Percentiles rank a stretch among this genome's conserved stretches.
Evolutionary conservation across 108 stramenopile genomes (phyloP).

Genomic region (Nitzschia inconspicua): DNA sequence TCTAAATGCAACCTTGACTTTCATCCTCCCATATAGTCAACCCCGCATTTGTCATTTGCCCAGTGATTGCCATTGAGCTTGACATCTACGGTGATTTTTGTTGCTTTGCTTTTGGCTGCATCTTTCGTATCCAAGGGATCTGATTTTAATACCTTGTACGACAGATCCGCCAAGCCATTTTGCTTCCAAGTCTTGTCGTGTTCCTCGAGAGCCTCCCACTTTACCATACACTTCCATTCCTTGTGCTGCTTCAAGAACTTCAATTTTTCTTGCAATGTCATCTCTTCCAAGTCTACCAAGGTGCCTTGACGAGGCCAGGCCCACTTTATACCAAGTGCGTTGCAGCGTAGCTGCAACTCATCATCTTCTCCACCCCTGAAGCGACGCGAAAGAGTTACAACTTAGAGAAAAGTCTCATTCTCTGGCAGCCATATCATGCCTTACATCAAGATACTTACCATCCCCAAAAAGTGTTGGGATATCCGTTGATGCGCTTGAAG

Average conservation of each 20-base stretch:
- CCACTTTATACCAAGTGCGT: conserved; percentile 66
- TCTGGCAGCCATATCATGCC: background rate
- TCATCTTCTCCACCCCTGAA: conserved; percentile 96
- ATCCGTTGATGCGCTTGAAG: conserved; percentile 94
- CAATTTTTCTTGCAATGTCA: conserved; percentile 73
- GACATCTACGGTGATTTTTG: conserved; percentile 89
- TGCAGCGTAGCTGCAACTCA: conserved; percentile 90
- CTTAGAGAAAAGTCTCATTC: background rate
- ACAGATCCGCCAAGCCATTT: conserved; percentile 89
- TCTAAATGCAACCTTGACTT: no score
- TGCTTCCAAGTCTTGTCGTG: conserved; percentile 85
- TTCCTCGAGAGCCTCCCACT: conserved; percentile 95
- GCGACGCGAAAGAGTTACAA: background rate
- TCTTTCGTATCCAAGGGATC: conserved; percentile 41
- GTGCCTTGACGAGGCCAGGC: conserved; percentile 54
- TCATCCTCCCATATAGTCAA: conserved; percentile 46
- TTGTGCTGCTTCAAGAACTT: conserved; percentile 65
- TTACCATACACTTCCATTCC: conserved; percentile 97
- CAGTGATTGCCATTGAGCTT: conserved; percentile 91
- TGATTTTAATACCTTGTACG: conserved; percentile 62
- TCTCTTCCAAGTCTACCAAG: conserved; percentile 74
- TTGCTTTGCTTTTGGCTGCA: conserved; percentile 37
- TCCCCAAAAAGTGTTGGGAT: conserved; percentile 97
- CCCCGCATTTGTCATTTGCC: conserved; percentile 83
- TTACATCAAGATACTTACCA: conserved; percentile 50